Base-by-base conservation (phyloP, 768 basidiomycete species). In the Lactarius sp. region DNA sequence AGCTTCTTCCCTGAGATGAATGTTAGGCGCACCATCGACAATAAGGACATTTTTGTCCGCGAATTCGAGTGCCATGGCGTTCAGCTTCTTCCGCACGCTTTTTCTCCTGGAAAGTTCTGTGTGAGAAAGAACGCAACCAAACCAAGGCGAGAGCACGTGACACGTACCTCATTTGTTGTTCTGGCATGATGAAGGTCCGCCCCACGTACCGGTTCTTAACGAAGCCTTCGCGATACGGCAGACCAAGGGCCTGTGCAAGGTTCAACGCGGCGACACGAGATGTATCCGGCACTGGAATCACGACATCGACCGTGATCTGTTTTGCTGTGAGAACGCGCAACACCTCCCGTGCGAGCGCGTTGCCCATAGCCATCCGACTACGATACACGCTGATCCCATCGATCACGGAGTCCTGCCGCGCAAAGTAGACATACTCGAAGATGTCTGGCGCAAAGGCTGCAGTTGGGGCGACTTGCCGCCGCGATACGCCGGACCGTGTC, bases 291-390 rank as follows among this genome's bases (percentile, higher is more conserved):
- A 98, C 92, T 18, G 97, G 97, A 71, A 99, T 98, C 67, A 99
- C 95, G 18, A 99, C 97, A 74, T 99, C 97, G 56, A 96, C 85
- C 20, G 80, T 78, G 50, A 95, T 76, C 46, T 86, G 81, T 50
- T 83, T 82, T 65, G 85, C 82, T 52, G 78, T 73, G 52, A 99
- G 78, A 47, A 94, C 84, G 27, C 83, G 81, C 72, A 82, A 77
- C 31, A 97, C 94, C 75, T 95, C 90, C 49, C 85, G 88, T 1
- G 95, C 96, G 53, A 99, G 83, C 6, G 88, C 85, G 72, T 98
- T 95, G 60, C 97, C 97, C 97, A 99, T 99, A 1, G 97, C 94
- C 97, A 98, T 98, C 44, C 97, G 88, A 72, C 92, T 91, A 52
- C 97, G 85, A 75, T 98, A 98, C 51, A 98, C 97, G 71, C 92